Base-by-base conservation (phyloP, 768 basidiomycete genomes). In the Sutorius australiensis region DNA sequence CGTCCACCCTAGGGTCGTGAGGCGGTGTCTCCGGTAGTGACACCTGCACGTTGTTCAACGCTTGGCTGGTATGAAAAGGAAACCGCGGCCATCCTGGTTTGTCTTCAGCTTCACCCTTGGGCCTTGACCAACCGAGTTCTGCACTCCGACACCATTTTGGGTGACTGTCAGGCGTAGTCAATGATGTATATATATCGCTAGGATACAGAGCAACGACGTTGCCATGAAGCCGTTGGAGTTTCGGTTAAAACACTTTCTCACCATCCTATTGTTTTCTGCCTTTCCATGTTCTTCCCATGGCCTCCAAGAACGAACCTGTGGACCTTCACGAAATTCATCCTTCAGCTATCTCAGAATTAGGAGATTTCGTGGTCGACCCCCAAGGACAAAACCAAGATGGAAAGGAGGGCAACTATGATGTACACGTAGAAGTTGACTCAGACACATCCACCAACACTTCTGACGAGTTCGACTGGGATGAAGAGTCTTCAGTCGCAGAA, bases 391-490 rank as follows among this genome's bases (percentile, higher is more conserved):
- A 17, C 38, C 58, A 30, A 8, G 54, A 59, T 37, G 55, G 56
- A n/a, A 56, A 58, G 24, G 57, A 19, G n/a, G 57, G 50, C 21
- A 53, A 38, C 38, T 32, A 32, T 19, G 53, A 61, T 24, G 53
- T 31, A 30, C 52, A 51, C 19, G 50, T 46, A 0, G 48, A 55
- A 27, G 58, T 55, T 17, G 68, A 66, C 16, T 64, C 70, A 16
- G 68, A 69, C 32, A 61, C 80, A n/a, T 77, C 73, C 27, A 84
- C 84, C 12, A 79, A 83, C 58, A 76, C 80, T 3, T 80, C 78
- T 10, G 86, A 87, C 62, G 83, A 88, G 60, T 88, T 90, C 58
- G 77, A 88, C 72, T 87, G 86, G 86, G 84, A 87, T 50, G 78
- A 82, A 47, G 82, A 84, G 13, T 50, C 52, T 40, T 57, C 67